These are phyloP conservation scores for Penicillium riverlandense DNA, from an alignment of 495 filamentous ascomycete species.

Conservation along the genomic window DNA sequence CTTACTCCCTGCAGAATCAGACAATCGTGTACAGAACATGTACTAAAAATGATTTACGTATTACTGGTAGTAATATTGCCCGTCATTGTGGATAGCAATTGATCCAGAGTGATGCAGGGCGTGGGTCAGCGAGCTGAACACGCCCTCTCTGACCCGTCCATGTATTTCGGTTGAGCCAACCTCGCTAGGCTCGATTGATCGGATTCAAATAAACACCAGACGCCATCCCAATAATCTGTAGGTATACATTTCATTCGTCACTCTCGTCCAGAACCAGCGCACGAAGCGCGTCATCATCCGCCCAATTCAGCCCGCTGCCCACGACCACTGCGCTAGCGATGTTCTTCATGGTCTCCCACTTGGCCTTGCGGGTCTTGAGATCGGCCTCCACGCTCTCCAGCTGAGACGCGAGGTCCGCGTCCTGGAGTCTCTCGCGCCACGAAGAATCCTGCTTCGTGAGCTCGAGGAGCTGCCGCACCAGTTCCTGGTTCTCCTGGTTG, in stretches of 20 bases:
- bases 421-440: conserved; percentile 42
- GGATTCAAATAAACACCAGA: conserved; percentile 1
- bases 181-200: no score
- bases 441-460: conserved; percentile 51
- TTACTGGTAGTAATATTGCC: conserved; percentile 1
- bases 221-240: not conserved
- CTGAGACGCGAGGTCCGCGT: conserved; percentile 42
- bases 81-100: conserved; percentile 9
- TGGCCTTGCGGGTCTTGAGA: conserved; percentile 47
- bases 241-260: conserved; percentile 31
- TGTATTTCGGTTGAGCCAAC: no score
- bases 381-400: conserved; percentile 50
- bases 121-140: conserved; percentile 5
- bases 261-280: conserved; percentile 71
- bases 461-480: conserved; percentile 52
- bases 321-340: conserved; percentile 67
- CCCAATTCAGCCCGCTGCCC: conserved; percentile 82
- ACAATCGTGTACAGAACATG: no score
- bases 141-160: no score
- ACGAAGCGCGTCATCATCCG: conserved; percentile 57
- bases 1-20: not conserved
- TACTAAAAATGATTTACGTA: not conserved
- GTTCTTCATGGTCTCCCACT: conserved; percentile 69
- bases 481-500: conserved; percentile 52
- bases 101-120: conserved; percentile 10